Evolutionary conservation across 2,329 filamentous ascomycete species (phyloP), one percentile per base, ranked within the genome.

Genomic region (Amauroascus niger): DNA sequence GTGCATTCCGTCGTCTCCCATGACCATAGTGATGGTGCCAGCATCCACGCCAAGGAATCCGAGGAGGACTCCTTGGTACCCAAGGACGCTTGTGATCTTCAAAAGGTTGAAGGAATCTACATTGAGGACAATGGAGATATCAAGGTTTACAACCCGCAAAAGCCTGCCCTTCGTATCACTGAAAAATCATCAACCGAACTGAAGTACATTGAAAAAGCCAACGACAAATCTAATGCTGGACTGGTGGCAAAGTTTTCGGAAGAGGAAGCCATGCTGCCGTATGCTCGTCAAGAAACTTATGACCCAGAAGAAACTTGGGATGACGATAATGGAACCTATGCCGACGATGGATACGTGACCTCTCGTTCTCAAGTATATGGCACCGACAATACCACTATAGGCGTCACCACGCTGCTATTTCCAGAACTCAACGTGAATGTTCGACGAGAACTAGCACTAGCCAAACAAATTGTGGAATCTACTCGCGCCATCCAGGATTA

Each of bases 271-370:
- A 41, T 53, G 14, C 14, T 13, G 11, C 13, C 33, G 7, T 40
- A 43, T 43, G n/a, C 13, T 37, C 44, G 43, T 41, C 33, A 41
- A 9, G 30, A 24, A 22, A 14, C 37, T 11, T 41, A 20, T 22
- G 52, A 55, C 13, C 49, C 49, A 16, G 55, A 57, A 48, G 86
- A 89, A 65, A 86, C 83, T 62, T 88, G 83, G 84, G 78, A 82
- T 14, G 86, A 89, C 16, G 84, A 86, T 14, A 84, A 91, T 24
- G 86, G 87, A 11, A 87, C 89, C 58, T 81, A 80, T 56, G 80
- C 82, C 49, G 80, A 82, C n/a, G 80, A 83, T 64, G 80, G 79
- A 20, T 84, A 83, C 61, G 85, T 85, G 55, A 90, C 86, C 20
- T 87, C 87, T 54, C 83, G 83, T 22, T 93, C 88, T 1, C 83